Base-by-base conservation (phyloP, 2,329 filamentous ascomycete genomes). In the Niveomyces coronatus region DNA sequence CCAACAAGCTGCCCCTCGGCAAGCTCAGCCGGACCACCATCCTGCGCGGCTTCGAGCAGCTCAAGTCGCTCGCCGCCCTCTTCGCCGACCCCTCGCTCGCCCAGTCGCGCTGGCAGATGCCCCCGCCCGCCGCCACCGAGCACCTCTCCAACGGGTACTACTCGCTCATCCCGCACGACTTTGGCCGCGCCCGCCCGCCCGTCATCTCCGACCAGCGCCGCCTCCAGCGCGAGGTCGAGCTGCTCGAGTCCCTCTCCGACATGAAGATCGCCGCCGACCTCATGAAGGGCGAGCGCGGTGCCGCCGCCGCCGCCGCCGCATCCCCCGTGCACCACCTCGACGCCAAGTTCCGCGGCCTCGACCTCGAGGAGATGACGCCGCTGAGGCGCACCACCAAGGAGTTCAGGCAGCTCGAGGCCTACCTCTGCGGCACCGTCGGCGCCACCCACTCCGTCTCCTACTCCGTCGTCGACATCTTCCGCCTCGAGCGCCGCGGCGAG, bases 1-100 rank as follows among this genome's bases (percentile, higher is more conserved):
- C 72, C 9, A 68, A 81, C 45, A 93, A 93, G 56, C 64, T 94
- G 28, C 86, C 86, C 0, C 65, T 94, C 1, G 87, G 86, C 4
- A 93, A 91, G 54, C 70, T 94, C 17, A 85, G 83, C 65, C 86
- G 88, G 51, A 62, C 71, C 10, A 91, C 84, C 15, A 81, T 94
- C 47, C 71, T 68, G 19, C 70, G 72, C 11, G 87, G 86, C 7
- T 94, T 85, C 53, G 73, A 85, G 50, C 68, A 78, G 6, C 67
- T 94, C 37, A 89, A 91, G 51, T 74, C 85, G 27, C 67, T 94
- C 4, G 74, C 82, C 1, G 75, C 70, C 4, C 61, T 87, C 4
- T 59, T 89, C n/a, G 62, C 74, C 24, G 63, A 77, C 42, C 60
- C 64, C 1, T 49, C 53, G 4, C 54, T 74, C 1, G 72, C 74